phyloP scores from a whole-genome alignment of 2,329 filamentous ascomycete genomes.

The Lasiodiplodia hormozganensis region DNA sequence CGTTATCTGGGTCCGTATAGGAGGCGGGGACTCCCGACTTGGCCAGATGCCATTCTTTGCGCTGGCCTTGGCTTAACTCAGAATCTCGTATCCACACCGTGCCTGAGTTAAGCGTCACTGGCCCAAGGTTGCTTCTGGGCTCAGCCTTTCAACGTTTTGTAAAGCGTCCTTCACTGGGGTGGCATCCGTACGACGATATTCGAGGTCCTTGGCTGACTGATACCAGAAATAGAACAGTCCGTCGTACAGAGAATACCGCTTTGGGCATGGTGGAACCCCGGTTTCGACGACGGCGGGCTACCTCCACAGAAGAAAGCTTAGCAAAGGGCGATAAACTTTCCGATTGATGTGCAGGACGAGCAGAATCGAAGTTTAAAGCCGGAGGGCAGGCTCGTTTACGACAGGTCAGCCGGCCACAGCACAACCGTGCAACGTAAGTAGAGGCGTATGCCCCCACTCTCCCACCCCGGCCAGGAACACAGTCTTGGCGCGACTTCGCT shows the following conservation, averaged over 20 bases:
- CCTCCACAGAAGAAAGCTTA: background rate
- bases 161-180: background rate
- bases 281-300: background rate
- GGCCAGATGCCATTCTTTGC: background rate
- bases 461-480: background rate
- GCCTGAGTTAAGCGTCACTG: background rate
- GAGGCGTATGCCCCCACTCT: background rate
- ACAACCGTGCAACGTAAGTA: background rate
- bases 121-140: background rate
- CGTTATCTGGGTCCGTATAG: background rate
- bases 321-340: background rate
- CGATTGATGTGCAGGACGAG: background rate
- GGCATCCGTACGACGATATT: background rate
- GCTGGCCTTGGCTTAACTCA: constrained; percentile 6
- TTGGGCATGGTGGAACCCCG: background rate
- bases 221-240: background rate
- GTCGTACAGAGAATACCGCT: background rate
- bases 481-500: background rate
- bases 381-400: background rate
- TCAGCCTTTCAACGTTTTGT: background rate
- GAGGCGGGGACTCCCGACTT: background rate
- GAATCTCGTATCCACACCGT: constrained; percentile 3
- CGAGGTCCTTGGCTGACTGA: background rate
- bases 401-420: background rate
- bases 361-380: background rate